Base-by-base conservation (phyloP, 148 eudicot genomes). In the Persicaria maculosa region DNA sequence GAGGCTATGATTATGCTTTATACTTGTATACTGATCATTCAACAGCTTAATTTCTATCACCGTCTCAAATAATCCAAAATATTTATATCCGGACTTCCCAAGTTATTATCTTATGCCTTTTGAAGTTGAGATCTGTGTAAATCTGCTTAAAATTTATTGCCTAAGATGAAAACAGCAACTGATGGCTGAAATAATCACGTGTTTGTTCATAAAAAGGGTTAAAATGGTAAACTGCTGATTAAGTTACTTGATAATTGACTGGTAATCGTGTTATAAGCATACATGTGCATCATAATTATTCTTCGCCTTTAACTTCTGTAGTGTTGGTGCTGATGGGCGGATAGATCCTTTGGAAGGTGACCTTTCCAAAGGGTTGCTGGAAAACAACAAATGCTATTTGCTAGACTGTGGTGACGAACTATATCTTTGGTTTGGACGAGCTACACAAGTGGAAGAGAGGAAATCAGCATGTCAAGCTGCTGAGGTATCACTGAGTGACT, bases 331-430 rank as follows among this genome's bases (percentile, higher is more conserved):
- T 52, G 99, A 81, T 78, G 91, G 97, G 61, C 82, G 85, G 84
- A 90, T 79, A 45, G 86, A 85, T 52, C 74, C 65, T 43, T 50
- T 83, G 72, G 97, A 88, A 79, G 95, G 83, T 62, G 97, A 96
- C 79, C 91, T 92, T 79, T 81, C 97, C 19, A 96, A 92, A 82
- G 90, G 97, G 58, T 73, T 84, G 78, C 80, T 96, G 83, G 97
- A 96, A 82, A 96, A 89, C 78, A 81, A 89, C 79, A 86, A 87
- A 79, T 96, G 97, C 71, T 96, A 85, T 80, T 57, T 96, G 46
- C 81, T 96, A 80, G 99, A 96, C 83, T 87, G 99, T 83, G 99
- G 99, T 46, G 83, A 86, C 61, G 97, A 96, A 88, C 79, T 96
- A 72, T 92, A 85, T 81, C 68, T 96, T 75, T 96, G 99, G 99